Base-by-base conservation (phyloP, 2,329 filamentous ascomycete species). In the Fragosphaeria purpurea region DNA sequence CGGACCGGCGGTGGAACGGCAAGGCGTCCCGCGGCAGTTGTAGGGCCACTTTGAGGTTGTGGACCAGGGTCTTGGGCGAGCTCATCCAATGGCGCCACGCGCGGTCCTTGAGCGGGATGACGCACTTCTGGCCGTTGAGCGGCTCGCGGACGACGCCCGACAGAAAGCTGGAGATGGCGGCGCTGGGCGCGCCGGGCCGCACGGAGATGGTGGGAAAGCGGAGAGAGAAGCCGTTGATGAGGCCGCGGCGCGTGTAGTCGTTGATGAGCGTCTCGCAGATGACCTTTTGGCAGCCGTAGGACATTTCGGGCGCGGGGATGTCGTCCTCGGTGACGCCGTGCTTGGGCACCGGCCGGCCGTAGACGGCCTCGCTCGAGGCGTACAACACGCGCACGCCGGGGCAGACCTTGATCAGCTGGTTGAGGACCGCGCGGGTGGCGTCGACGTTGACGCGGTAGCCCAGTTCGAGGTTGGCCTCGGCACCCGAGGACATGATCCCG, bases 401-500 rank as follows among this genome's bases (percentile, higher is more conserved):
- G 13, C 66, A 68, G 35, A 62, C 69, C 40, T 63, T 60, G 40
- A 72, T 64, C n/a, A 77, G 66, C 10, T 64, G 64, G 47, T 77
- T 72, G 12, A 79, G 65, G 4, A 78, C 55, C 38, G 65, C 64
- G 35, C 73, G 66, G 2, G 75, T 75, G 8, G 71, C 72, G 52
- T 78, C 75, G 48, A 78, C 67, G 56, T 78, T 78, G 48, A 77
- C 75, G 34, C 42, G 48, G 35, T 48, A 47, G 33, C 55, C 75
- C 2, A 76, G 63, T 41, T 75, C 73, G 47, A 76, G 74, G 59
- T 77, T 74, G 41, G 71, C 70, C 61, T 79, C 75, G 22, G 74
- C 70, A 22, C 74, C 74, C 33, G 68, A 70, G 0, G 74, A 77
- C 75, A 79, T 78, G 64, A 78, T 76, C 44, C 75, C 75, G 57